Percentiles rank a stretch among this genome's conserved stretches.
Evolutionary conservation across 208 protist species (phyloP).

Genomic region (Spongospora subterranea): DNA sequence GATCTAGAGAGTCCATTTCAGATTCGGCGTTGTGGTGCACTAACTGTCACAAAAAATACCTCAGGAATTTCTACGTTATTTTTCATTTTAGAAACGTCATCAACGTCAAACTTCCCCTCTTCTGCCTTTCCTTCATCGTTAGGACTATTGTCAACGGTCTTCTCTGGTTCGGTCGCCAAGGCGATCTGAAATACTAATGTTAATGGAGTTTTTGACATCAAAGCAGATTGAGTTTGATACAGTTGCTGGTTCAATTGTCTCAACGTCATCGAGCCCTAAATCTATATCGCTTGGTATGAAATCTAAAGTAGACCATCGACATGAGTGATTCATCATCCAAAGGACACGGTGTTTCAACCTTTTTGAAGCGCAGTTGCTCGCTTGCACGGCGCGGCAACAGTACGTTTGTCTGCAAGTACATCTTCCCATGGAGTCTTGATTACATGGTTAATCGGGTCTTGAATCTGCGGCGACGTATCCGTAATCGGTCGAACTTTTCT

Average conservation of each 20-base stretch:
- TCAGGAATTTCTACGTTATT: not conserved
- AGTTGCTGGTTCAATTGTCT: conserved; percentile 28
- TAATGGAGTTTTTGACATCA: not conserved
- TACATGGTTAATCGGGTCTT: conserved; percentile 54
- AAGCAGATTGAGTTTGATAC: not conserved
- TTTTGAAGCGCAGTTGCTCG: conserved; percentile 18
- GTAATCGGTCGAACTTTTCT: conserved; percentile 54
- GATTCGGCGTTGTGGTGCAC: not conserved
- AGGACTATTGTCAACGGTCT: not conserved
- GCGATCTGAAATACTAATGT: no score
- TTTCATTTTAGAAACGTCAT: conserved; percentile 26
- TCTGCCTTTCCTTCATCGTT: not conserved
- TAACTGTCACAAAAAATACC: not conserved
- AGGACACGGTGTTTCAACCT: not conserved
- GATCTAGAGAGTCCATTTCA: not conserved
- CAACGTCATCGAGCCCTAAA: conserved; percentile 39
- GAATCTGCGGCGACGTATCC: conserved; percentile 51
- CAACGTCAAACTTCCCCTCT: not conserved
- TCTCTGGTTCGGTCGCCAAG: not conserved
- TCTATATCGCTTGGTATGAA: conserved; percentile 51
- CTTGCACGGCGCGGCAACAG: conserved; percentile 36
- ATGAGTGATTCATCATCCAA: not conserved
- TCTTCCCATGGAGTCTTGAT: conserved; percentile 52
- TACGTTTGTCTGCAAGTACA: conserved; percentile 44
- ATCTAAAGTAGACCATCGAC: conserved; percentile 10